A percentile compares a stretch with the other conserved stretches of the same genome.
These are phyloP conservation scores for Niebla homalea DNA, from an alignment of 495 filamentous ascomycete genomes.

Conservation along the genomic window DNA sequence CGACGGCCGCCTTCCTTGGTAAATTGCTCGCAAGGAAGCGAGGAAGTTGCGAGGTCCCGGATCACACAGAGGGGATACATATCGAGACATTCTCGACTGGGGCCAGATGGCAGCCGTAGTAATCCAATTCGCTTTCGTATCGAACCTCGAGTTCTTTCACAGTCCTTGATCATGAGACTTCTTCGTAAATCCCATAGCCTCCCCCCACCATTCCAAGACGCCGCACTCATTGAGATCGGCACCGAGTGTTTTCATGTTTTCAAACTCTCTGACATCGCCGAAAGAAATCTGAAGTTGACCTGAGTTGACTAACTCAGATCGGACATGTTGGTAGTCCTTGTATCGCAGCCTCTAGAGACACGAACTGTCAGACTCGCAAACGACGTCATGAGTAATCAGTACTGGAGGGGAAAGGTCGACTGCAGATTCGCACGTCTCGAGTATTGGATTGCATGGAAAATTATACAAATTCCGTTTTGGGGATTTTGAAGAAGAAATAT, in stretches of 20 bases:
- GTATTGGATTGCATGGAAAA: too few relatives aligned
- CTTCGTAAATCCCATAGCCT: slow-evolving; percentile 33
- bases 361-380: background rate
- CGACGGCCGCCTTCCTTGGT: background rate
- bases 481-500: too few relatives aligned
- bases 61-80: too few relatives aligned
- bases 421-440: background rate
- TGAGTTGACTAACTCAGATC: slow-evolving; percentile 20
- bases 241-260: slow-evolving; percentile 17
- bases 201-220: slow-evolving; percentile 36
- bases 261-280: slow-evolving; percentile 36
- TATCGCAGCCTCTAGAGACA: slow-evolving; percentile 27
- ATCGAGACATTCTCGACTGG: background rate
- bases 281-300: slow-evolving; percentile 20
- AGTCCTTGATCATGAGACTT: background rate
- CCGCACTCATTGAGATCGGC: slow-evolving; percentile 24
- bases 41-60: too few relatives aligned
- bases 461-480: too few relatives aligned
- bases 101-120: background rate
- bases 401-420: background rate
- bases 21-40: background rate
- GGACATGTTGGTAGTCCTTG: slow-evolving; percentile 38
- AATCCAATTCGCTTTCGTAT: background rate
- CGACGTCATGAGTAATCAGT: background rate
- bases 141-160: background rate